Evolutionary conservation across 2,329 filamentous ascomycete species (phyloP), one percentile per base, ranked within the genome.

Genomic region (Scorias spongiosa): DNA sequence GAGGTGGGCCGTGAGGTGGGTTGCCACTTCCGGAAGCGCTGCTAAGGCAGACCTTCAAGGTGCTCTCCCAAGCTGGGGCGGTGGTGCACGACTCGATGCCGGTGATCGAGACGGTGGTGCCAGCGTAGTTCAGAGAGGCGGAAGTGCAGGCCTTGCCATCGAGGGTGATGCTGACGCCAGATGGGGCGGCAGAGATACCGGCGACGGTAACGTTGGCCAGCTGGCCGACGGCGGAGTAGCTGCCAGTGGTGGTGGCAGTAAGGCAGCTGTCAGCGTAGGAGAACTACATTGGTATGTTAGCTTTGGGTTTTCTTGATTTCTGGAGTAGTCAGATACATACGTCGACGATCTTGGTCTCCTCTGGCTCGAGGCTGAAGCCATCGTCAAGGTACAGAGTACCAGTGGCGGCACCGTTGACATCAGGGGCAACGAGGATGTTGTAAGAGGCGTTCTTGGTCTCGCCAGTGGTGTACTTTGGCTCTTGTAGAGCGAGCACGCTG

Each of bases 341-440:
- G 17, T 67, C 55, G 18, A 85, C 70, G 47, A 67, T 67, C 5
- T 78, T 67, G 0, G 70, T 78, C 0, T 67, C 65, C 10, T 71
- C 65, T 0, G 74, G 79, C 29, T 60, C 53, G 7, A 85, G 46
- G 44, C 76, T 82, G 62, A 80, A 80, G 1, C 84, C 83, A 51
- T 89, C 84, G 52, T 88, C 84, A 5, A 86, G 57, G 53, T 86
- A 86, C 29, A 87, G 59, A 10, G 63, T 58, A 0, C 82, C 82
- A 2, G 52, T 62, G 0, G 81, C 80, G 2, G 58, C 57, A 1
- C 75, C 74, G 10, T 68, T 53, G 1, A 54, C 50, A 34, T 48
- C 46, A 12, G 45, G 53, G 10, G 49, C 49, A 9, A 56, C 46
- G 14, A 50, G 47, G 7, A 54, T 14, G 37, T 37, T 44, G 46